These are phyloP conservation scores for Bassia scoparia DNA, from an alignment of 148 eudicot genomes.

Conservation along the genomic window DNA sequence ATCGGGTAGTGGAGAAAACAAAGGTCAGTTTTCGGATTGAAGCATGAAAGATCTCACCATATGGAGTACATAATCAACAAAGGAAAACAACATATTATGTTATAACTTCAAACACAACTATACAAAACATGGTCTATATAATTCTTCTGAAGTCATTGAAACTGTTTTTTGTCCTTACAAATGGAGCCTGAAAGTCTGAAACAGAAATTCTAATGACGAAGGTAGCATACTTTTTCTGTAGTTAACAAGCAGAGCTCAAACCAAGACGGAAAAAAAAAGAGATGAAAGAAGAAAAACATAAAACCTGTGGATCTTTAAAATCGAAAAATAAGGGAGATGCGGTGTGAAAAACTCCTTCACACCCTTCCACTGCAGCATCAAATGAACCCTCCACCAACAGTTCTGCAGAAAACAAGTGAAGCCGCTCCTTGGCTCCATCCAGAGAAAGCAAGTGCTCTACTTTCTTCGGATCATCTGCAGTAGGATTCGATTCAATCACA, in stretches of 20 bases:
- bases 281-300: no score
- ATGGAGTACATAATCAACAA: neutral
- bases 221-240: no score
- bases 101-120: no score
- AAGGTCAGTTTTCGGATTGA: neutral
- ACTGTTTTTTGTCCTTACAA: no score
- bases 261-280: no score
- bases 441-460: conserved; percentile 35
- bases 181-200: no score
- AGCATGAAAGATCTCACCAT: neutral
- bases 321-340: conserved; percentile 31
- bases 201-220: no score
- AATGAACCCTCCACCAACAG: conserved; percentile 30
- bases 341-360: conserved; percentile 40
- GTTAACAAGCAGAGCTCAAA: no score
- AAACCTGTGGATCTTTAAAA: conserved; percentile 31
- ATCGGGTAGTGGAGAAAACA: neutral
- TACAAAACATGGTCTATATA: no score
- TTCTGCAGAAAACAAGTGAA: conserved; percentile 38
- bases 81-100: no score
- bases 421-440: conserved; percentile 38
- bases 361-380: conserved; percentile 29
- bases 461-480: conserved; percentile 31
- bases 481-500: no score
- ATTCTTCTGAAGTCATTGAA: no score